phyloP scores from a whole-genome alignment of 2,329 filamentous ascomycete genomes.

The Davidsoniella neocaledoniae region DNA sequence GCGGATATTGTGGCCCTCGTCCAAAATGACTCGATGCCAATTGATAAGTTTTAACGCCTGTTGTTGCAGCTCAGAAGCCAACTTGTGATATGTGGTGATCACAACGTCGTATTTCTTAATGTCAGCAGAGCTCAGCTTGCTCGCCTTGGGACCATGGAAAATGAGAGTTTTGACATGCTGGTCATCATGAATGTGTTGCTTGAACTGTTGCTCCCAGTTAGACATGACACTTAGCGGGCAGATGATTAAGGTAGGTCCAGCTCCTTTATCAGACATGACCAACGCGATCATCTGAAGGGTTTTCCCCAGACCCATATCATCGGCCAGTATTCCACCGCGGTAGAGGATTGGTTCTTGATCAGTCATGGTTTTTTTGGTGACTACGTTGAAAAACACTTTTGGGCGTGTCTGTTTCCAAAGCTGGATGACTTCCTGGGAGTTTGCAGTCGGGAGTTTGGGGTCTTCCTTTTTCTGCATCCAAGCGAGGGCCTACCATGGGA shows the following conservation, averaged over 20 bases:
- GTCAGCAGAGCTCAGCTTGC: slow-evolving; percentile 36
- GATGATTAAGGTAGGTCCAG: slow-evolving; percentile 58
- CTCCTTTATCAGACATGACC: slow-evolving; percentile 39
- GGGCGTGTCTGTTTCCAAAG: slow-evolving; percentile 3
- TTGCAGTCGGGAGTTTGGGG: slow-evolving; percentile 43
- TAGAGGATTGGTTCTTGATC: slow-evolving; percentile 41
- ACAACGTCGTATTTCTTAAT: slow-evolving; percentile 57
- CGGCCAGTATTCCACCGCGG: slow-evolving; percentile 70
- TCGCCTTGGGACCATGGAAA: slow-evolving; percentile 45
- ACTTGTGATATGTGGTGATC: slow-evolving; percentile 68
- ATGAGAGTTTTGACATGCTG: slow-evolving; percentile 48
- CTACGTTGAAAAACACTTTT: neutral
- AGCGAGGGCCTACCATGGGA: slow-evolving; percentile 43
- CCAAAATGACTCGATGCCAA: slow-evolving; percentile 67
- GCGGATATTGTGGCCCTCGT: slow-evolving; percentile 70
- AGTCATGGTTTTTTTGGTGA: neutral
- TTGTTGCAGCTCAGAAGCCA: slow-evolving; percentile 39
- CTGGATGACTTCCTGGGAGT: slow-evolving; percentile 31
- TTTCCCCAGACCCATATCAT: slow-evolving; percentile 88
- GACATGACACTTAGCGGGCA: slow-evolving; percentile 76
- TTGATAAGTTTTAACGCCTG: slow-evolving; percentile 29
- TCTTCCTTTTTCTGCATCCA: slow-evolving; percentile 70
- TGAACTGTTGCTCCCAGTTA: slow-evolving; percentile 73
- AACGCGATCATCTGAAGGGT: slow-evolving; percentile 74
- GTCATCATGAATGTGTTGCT: slow-evolving; percentile 50